Evolutionary conservation across 1,284 basidiomycete species (phyloP), one percentile per base, ranked within the genome.

Genomic region (Earliella scabrosa): DNA sequence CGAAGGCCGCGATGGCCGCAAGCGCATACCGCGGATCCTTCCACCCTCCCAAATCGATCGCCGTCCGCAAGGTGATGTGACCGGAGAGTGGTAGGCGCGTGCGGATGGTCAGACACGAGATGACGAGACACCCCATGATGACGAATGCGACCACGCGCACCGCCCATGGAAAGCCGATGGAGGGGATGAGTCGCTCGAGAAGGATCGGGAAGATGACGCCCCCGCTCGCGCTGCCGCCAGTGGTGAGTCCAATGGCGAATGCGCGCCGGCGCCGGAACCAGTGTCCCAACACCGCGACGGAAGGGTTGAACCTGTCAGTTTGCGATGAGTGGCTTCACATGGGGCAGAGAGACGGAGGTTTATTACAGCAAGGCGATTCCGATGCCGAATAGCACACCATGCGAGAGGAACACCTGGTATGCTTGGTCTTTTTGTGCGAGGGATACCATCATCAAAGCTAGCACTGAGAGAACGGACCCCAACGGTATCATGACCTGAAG

Each of bases 121-220:
- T 50, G 18, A 53, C 56, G 27, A 73, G 69, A 54, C 71, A 72
- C 2, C 54, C 65, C 21, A 72, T 52, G 14, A 68, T 68, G 20
- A 72, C 41, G 53, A 74, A 74, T 13, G 66, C 73, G 14, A 64
- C 50, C 29, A 70, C 63, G n/a, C 74, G 69, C 23, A 86, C 78
- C 0, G 79, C 77, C 86, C 86, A 88, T 6, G 74, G 78, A 64
- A 87, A 89, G 0, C 85, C 86, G 36, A 86, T 65, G 20, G 54
- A 56, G 38, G 73, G 63, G 60, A 88, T 86, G 14, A 88, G 77
- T 26, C 71, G 73, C 62, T 83, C 81, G 18, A 89, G 75, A 68
- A 87, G 73, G 54, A 89, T 79, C 0, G 87, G 85, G 59, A 82
- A 87, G 16, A 87, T 68, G 5, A 88, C 82, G 6, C 87, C 87